Evolutionary conservation across 768 basidiomycete genomes (phyloP).

Genomic region (Tylopilus sp.): DNA sequence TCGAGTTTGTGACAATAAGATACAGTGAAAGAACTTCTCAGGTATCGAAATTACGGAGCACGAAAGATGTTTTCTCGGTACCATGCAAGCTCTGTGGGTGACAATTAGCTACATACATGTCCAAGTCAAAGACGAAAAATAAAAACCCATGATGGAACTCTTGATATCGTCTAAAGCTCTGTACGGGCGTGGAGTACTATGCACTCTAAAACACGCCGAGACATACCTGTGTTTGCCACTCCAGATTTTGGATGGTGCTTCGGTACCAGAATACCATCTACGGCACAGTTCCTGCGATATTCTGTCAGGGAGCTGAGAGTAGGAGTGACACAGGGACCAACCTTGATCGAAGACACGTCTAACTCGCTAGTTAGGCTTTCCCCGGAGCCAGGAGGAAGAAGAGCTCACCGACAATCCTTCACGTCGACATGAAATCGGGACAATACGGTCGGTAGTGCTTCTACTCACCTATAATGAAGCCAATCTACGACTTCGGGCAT

Average conservation of each 20-base stretch:
- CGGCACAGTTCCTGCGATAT: slow-evolving; percentile 60
- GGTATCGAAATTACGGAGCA: slow-evolving; percentile 26
- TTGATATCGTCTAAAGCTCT: slow-evolving; percentile 85
- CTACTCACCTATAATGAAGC: slow-evolving; percentile 71
- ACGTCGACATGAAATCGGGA: background rate
- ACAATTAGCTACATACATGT: background rate
- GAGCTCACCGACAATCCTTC: slow-evolving; percentile 67
- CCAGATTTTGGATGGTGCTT: slow-evolving; percentile 20
- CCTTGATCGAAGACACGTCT: slow-evolving; percentile 88
- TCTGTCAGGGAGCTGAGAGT: background rate
- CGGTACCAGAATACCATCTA: slow-evolving; percentile 59
- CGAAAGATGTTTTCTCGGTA: slow-evolving; percentile 74
- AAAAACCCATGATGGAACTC: slow-evolving; percentile 66
- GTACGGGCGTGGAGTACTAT: background rate
- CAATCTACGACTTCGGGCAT: slow-evolving; percentile 81
- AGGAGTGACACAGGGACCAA: slow-evolving; percentile 15
- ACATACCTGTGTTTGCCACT: slow-evolving; percentile 58
- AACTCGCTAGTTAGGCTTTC: background rate
- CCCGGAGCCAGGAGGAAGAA: background rate
- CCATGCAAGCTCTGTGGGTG: slow-evolving; percentile 71
- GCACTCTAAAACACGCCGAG: background rate
- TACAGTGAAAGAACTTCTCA: too few relatives aligned
- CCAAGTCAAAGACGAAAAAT: background rate
- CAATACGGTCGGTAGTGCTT: background rate
- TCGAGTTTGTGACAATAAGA: too few relatives aligned